These are phyloP conservation scores for Stromatinia cepivora DNA, from an alignment of 2,329 filamentous ascomycete genomes.

Conservation along the genomic window DNA sequence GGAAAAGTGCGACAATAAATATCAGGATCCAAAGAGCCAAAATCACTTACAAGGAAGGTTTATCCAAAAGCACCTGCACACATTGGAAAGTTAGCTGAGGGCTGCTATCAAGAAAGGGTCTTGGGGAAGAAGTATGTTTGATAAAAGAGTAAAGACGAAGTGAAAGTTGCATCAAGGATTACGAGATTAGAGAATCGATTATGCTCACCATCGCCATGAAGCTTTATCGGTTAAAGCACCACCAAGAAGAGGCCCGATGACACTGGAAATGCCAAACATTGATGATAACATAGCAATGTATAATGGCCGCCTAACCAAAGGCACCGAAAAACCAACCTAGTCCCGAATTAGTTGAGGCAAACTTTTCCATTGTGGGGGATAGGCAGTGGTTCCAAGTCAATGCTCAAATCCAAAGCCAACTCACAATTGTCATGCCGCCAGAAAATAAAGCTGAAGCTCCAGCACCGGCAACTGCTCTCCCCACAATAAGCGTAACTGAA, in stretches of 20 bases:
- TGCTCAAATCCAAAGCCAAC: background rate
- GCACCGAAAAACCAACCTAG: conserved; percentile 44
- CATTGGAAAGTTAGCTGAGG: background rate
- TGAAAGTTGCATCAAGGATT: background rate
- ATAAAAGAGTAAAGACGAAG: background rate
- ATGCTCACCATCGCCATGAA: conserved; percentile 42
- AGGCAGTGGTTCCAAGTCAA: background rate
- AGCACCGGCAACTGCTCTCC: conserved; percentile 42
- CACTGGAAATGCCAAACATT: conserved; percentile 41
- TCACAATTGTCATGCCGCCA: conserved; percentile 33
- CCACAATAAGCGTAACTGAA: conserved; percentile 42
- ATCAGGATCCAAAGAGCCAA: background rate
- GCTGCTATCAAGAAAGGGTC: background rate
- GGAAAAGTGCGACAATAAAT: background rate
- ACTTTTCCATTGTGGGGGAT: background rate
- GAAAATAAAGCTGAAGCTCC: conserved; percentile 42
- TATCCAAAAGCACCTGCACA: conserved; percentile 43
- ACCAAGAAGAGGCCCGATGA: conserved; percentile 43
- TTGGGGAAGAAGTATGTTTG: background rate
- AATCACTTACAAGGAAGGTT: conserved; percentile 36
- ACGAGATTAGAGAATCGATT: background rate
- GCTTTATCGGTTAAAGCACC: conserved; percentile 45
- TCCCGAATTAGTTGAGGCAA: conserved; percentile 34
- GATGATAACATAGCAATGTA: conserved; percentile 40
- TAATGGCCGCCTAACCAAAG: conserved; percentile 37